Base-by-base conservation (phyloP, 805 yeast genomes). In the Schwanniomyces vanrijiae region DNA sequence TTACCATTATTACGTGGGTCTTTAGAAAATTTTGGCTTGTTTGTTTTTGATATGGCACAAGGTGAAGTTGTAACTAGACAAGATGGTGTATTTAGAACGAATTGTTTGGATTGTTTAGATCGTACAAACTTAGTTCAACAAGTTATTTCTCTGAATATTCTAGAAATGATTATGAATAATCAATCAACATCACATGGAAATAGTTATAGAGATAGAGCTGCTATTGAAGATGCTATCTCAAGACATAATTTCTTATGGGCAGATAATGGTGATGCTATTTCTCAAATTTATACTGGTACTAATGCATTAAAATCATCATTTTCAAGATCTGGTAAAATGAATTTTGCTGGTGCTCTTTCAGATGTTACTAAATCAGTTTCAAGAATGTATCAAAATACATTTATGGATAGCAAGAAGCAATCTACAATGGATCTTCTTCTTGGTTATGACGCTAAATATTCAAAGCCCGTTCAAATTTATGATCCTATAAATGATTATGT, bases 291-390 rank as follows among this genome's bases (percentile, higher is more conserved):
- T 56, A 78, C 84, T 2, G 77, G 80, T 4, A 80, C 85, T 1
- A 76, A 75, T 57, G 84, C 84, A 0, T 60, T 80, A 48, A 94
- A 94, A 65, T 88, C 97, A 0, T 90, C 97, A 3, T 94, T 87
- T 60, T 88, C 98, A 1, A 80, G 99, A 61, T 84, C 88, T 24
- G 99, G 99, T 20, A 92, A 91, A 59, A 90, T 91, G 97, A 90
- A 92, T 38, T 69, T 94, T 45, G 98, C 98, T 0, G 97, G 98
- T 29, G 97, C 97, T 0, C 68, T 94, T n/a, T 87, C 96, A 0
- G 99, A 94, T 68, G 97, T 95, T 3, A 90, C 98, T 1, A 94
- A 94, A 66, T 89, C 97, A 0, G 96, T 94, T 7, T 85, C 96
- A 37, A 77, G 99, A 66, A 83, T 94, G 81, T 94, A 94, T 64